Conservation (phyloP, 2,329 filamentous ascomycete species). For the Monosporascus ibericus region DNA sequence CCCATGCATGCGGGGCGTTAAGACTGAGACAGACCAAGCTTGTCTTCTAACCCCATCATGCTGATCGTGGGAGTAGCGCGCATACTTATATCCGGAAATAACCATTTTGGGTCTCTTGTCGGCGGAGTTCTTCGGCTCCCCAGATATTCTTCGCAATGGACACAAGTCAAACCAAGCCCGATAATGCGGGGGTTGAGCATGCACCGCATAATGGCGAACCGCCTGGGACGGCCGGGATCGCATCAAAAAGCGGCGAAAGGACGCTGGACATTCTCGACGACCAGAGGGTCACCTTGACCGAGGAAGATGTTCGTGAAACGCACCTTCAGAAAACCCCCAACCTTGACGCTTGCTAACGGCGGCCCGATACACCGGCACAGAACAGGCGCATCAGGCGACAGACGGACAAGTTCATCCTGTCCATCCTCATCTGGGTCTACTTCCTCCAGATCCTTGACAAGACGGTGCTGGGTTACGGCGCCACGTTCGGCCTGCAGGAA, state of each 20-base stretch:
- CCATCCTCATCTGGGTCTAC: slow-evolving; percentile 52
- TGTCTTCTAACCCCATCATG: too few relatives aligned
- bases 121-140: neutral
- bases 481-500: slow-evolving; percentile 56
- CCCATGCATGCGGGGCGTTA: too few relatives aligned
- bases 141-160: neutral
- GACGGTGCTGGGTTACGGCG: slow-evolving; percentile 53
- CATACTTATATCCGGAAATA: too few relatives aligned
- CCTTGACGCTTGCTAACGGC: neutral
- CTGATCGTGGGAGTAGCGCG: too few relatives aligned
- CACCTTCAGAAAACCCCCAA: neutral
- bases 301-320: neutral
- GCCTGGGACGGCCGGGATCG: too few relatives aligned
- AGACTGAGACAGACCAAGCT: too few relatives aligned
- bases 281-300: neutral
- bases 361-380: neutral
- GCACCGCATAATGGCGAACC: neutral
- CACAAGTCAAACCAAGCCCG: neutral
- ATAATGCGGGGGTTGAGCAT: neutral
- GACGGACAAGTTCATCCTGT: slow-evolving; percentile 35
- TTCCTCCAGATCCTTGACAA: slow-evolving; percentile 60
- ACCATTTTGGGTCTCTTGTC: neutral
- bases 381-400: neutral
- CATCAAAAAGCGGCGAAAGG: neutral
- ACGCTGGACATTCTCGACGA: neutral